Base-by-base conservation (phyloP, 2,329 filamentous ascomycete species). In the Exserohilum turcica region DNA sequence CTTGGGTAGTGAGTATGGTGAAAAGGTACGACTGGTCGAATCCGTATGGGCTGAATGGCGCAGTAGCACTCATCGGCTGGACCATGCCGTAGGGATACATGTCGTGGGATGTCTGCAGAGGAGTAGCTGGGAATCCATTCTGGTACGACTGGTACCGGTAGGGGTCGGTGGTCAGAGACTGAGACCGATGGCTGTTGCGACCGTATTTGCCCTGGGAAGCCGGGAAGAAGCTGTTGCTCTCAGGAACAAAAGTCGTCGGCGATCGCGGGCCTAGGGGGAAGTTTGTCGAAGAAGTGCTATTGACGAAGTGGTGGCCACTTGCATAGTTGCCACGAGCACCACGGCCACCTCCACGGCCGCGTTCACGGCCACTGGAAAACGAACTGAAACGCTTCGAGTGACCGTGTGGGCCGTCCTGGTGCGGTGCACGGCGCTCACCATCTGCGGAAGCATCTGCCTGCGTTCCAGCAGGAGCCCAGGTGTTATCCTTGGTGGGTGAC, bases 1-100 rank as follows among this genome's bases (percentile, higher is more conserved):
- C 71, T 68, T 87, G 86, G 64, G 80, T 83, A 57, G 79, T 82
- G 67, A 85, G 84, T 82, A 84, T 83, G 70, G 74, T 74, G 58
- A 84, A 76, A 29, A 86, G 64, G 31, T 81, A 80, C 56, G 77
- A 81, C n/a, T 82, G 80, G 51, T 87, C 83, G 57, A 84, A 76
- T n/a, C 54, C 43, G 36, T 82, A 85, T 18, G 82, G 79, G 57
- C 79, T 79, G 66, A 82, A 88, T 6, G 84, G 80, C 47, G 84
- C 72, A 24, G 85, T 81, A 56, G 52, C 47, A 19, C 78, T 82
- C 79, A 86, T 83, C 5, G 82, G 75, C 56, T 81, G 81, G 63
- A 83, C 77, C 50, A 77, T 73, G 27, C 77, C 74, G 63, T 86
- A 86, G 47, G 83, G 82, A 61, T 85, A 86, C 74, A 85, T 79